Conservation (phyloP, 306 rosid genomes). For the Psophocarpus tetragonolobus region DNA sequence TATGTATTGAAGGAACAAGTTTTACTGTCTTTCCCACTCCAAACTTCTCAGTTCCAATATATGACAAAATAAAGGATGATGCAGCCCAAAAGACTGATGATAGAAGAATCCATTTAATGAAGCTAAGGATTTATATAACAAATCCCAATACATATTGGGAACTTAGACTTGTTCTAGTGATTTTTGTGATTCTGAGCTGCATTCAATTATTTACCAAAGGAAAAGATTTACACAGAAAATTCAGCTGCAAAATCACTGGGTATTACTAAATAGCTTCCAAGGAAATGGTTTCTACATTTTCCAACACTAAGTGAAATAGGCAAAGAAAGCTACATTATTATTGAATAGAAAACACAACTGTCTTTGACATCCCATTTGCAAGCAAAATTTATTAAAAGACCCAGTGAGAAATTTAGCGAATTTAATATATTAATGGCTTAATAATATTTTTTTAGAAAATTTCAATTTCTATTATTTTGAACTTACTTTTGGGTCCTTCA, state of each 20-base stretch:
- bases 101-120: slow-evolving; percentile 6
- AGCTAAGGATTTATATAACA: neutral
- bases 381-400: slow-evolving; percentile 14
- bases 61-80: slow-evolving; percentile 10
- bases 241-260: neutral
- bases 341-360: neutral
- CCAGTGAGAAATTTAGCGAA: neutral
- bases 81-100: neutral
- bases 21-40: slow-evolving; percentile 25
- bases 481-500: neutral
- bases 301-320: neutral
- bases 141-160: slow-evolving; percentile 6
- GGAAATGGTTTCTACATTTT: neutral
- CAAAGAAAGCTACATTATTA: neutral
- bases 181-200: neutral
- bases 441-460: slow-evolving; percentile 4
- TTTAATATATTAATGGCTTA: too few relatives aligned
- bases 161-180: slow-evolving; percentile 6
- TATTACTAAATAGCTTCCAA: neutral
- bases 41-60: neutral
- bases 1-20: neutral
- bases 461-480: slow-evolving; percentile 12
- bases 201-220: slow-evolving; percentile 6
- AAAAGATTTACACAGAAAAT: neutral
- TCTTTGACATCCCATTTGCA: slow-evolving; percentile 18